Conservation (phyloP, 257 asterid species). For the Ehretia macrophylla region DNA sequence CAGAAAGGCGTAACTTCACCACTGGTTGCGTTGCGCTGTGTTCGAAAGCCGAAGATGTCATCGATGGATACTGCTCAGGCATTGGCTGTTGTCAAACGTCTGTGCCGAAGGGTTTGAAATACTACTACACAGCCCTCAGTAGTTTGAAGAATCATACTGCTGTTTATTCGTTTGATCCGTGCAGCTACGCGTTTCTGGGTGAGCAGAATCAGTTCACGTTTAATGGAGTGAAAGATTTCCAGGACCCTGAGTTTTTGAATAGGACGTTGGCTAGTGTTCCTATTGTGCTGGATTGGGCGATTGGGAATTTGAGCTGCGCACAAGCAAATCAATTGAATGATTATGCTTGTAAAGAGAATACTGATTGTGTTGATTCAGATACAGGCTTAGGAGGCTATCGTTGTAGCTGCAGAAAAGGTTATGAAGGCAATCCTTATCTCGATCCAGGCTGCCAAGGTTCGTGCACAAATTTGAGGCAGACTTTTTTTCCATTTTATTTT, state of each 20-base stretch:
- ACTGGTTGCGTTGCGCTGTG: conserved; percentile 57
- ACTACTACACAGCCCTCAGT: neutral
- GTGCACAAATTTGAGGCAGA: neutral
- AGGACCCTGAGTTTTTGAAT: conserved; percentile 35
- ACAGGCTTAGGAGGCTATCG: conserved; percentile 51
- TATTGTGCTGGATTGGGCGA: conserved; percentile 59
- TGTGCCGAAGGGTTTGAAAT: conserved; percentile 46
- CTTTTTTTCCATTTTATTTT: neutral
- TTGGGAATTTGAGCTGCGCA: conserved; percentile 50
- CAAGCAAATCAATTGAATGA: conserved; percentile 11
- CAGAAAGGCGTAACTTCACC: conserved; percentile 24
- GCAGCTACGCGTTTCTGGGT: conserved; percentile 71
- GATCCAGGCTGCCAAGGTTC: conserved; percentile 66
- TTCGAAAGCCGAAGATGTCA: conserved; percentile 27
- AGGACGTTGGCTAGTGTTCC: conserved; percentile 32
- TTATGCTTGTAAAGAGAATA: conserved; percentile 46
- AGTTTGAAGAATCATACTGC: conserved; percentile 30
- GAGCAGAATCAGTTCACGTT: conserved; percentile 40
- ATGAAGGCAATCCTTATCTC: conserved; percentile 63
- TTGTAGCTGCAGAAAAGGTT: conserved; percentile 47
- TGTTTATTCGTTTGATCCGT: conserved; percentile 39
- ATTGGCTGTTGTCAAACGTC: conserved; percentile 72
- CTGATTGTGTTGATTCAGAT: conserved; percentile 42
- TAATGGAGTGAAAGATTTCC: conserved; percentile 39
- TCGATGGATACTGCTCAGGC: conserved; percentile 50